A percentile compares a stretch with the other conserved stretches of the same genome.
phyloP scores from a whole-genome alignment of 306 rosid genomes.

The Biancaea sappan region DNA sequence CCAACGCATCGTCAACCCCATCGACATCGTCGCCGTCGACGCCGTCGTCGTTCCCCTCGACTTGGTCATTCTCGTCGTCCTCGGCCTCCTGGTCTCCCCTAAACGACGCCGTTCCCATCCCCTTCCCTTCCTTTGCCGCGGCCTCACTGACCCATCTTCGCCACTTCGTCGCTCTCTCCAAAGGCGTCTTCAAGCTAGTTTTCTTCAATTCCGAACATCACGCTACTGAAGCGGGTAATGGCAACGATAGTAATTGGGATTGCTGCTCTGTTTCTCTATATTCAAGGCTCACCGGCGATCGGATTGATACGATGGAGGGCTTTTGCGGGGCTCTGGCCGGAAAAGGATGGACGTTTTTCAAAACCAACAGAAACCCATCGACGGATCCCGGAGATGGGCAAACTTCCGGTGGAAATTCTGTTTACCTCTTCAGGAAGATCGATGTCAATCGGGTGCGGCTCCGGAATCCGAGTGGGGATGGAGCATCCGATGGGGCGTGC shows the following conservation, averaged over 20 bases:
- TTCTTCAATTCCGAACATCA: constrained; percentile 41
- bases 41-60: constrained; percentile 37
- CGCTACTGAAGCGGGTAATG: constrained; percentile 7
- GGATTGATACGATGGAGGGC: constrained; percentile 54
- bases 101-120: constrained; percentile 61
- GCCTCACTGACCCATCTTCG: constrained; percentile 62
- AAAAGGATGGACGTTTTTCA: constrained; percentile 65
- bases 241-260: constrained; percentile 47
- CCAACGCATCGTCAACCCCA: constrained; percentile 38
- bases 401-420: constrained; percentile 35
- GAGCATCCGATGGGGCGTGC: too few species aligned
- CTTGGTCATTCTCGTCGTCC: constrained; percentile 39
- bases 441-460: constrained; percentile 55
- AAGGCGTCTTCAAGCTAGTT: constrained; percentile 64
- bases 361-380: constrained; percentile 42
- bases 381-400: constrained; percentile 23
- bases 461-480: constrained; percentile 37
- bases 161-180: constrained; percentile 47
- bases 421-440: constrained; percentile 59
- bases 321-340: constrained; percentile 64
- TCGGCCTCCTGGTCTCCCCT: constrained; percentile 39
- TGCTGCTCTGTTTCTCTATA: constrained; percentile 55
- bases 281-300: constrained; percentile 46
- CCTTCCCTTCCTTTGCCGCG: constrained; percentile 55
- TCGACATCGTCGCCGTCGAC: constrained; percentile 41